Conservation (phyloP, 1,139 yeast species). For the Geotrichum cucujoidarum region DNA sequence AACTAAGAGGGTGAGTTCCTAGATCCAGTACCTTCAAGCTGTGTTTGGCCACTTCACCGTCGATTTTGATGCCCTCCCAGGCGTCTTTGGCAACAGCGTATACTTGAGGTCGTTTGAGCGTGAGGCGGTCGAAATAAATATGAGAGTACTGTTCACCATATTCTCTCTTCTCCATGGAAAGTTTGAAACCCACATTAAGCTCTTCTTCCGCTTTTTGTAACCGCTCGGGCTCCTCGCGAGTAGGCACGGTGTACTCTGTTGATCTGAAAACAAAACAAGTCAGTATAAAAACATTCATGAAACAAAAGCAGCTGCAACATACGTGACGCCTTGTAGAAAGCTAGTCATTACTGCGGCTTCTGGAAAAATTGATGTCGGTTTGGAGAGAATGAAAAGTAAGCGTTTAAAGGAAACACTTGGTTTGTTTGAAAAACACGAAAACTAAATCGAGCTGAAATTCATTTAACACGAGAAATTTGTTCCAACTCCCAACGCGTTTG, state of each 20-base stretch:
- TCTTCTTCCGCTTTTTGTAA: constrained; percentile 1
- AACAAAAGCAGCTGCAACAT: no score
- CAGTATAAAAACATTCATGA: no score
- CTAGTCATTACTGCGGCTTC: neutral
- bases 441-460: neutral
- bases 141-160: constrained; percentile 71
- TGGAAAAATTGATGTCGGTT: neutral
- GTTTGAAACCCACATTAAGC: constrained; percentile 22
- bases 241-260: neutral
- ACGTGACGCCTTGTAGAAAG: neutral
- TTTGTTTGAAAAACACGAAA: neutral
- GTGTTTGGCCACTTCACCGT: constrained; percentile 36
- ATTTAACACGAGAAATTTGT: neutral
- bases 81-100: constrained; percentile 44
- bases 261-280: no score
- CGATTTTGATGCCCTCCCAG: constrained; percentile 46
- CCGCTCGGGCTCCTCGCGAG: neutral
- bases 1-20: constrained; percentile 61
- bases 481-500: neutral
- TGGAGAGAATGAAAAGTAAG: no score
- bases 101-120: constrained; percentile 51
- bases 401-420: no score
- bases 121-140: constrained; percentile 63
- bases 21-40: constrained; percentile 75
- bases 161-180: constrained; percentile 39